phyloP scores from a whole-genome alignment of 2,329 filamentous ascomycete species.

The Neurospora crassa region DNA sequence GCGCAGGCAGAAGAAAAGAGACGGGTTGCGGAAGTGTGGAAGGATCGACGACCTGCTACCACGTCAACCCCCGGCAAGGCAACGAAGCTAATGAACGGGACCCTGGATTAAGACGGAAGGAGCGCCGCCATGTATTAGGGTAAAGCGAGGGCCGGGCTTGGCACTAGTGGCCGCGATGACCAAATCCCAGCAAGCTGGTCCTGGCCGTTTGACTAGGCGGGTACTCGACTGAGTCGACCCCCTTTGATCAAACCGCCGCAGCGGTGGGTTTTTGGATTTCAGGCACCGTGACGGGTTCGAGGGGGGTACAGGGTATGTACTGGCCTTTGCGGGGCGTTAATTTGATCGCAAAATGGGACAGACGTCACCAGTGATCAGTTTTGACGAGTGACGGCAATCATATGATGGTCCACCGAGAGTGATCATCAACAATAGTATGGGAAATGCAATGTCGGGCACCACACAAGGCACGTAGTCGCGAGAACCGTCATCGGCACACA shows the following conservation, averaged over 20 bases:
- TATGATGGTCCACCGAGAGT: neutral
- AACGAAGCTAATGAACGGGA: neutral
- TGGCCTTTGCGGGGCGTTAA: slow-evolving; percentile 6
- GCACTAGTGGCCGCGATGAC: neutral
- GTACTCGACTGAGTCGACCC: slow-evolving; percentile 11
- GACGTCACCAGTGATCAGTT: neutral
- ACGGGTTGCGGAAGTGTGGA: slow-evolving; percentile 2
- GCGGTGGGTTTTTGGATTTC: neutral
- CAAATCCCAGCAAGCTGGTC: slow-evolving; percentile 13
- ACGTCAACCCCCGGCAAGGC: slow-evolving; percentile 1
- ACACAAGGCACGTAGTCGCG: neutral
- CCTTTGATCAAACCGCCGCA: slow-evolving; percentile 1
- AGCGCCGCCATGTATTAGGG: neutral
- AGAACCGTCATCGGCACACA: neutral
- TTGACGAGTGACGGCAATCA: neutral
- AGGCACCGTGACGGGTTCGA: neutral
- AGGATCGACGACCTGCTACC: slow-evolving; percentile 5
- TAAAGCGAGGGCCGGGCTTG: neutral
- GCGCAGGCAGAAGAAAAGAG: slow-evolving; percentile 1
- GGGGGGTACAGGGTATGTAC: neutral
- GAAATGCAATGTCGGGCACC: neutral
- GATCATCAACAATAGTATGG: neutral
- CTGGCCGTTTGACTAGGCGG: slow-evolving; percentile 10
- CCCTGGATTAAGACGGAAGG: neutral
- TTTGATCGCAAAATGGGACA: slow-evolving; percentile 2